A percentile compares a stretch with the other conserved stretches of the same genome.
These are phyloP conservation scores for Geoglossum glabrum DNA, from an alignment of 495 filamentous ascomycete species.

Conservation along the genomic window DNA sequence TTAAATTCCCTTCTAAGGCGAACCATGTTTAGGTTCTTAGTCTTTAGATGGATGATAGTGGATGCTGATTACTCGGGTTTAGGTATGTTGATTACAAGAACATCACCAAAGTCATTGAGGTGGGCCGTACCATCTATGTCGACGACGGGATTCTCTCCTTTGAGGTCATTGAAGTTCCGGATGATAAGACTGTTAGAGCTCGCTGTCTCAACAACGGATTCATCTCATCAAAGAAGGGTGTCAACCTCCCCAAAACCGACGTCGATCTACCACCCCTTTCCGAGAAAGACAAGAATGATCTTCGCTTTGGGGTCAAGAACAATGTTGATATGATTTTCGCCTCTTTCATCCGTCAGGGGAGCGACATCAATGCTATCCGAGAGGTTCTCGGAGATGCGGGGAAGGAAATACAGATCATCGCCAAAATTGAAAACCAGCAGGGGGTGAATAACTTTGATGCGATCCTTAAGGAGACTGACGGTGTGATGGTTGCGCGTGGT, in stretches of 20 bases:
- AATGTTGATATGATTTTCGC: conserved; percentile 97
- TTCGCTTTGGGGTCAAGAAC: conserved; percentile 93
- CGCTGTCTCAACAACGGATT: conserved; percentile 88
- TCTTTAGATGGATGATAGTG: not conserved
- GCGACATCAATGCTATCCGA: conserved; percentile 82
- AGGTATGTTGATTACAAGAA: conserved; percentile 99
- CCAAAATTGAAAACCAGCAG: conserved; percentile 99
- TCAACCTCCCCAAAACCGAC: conserved; percentile 95
- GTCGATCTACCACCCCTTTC: conserved; percentile 94
- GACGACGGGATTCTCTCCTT: conserved; percentile 96
- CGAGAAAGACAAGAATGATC: conserved; percentile 91
- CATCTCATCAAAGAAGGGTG: conserved; percentile 95
- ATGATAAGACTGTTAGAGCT: conserved; percentile 70
- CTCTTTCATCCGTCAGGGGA: conserved; percentile 86
- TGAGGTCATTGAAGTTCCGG: conserved; percentile 69
- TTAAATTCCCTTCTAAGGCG: not conserved
- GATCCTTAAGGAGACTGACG: conserved; percentile 88
- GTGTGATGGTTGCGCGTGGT: conserved; percentile 98
- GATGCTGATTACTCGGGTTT: not conserved
- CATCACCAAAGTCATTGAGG: conserved; percentile 90
- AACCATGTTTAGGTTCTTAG: not conserved
- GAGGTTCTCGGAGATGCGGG: conserved; percentile 82
- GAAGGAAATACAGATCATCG: conserved; percentile 94
- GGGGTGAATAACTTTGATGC: conserved; percentile 98
- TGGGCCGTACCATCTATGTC: conserved; percentile 93